These are phyloP conservation scores for Cucurbita pepo DNA, from an alignment of 306 rosid genomes.

Conservation along the genomic window DNA sequence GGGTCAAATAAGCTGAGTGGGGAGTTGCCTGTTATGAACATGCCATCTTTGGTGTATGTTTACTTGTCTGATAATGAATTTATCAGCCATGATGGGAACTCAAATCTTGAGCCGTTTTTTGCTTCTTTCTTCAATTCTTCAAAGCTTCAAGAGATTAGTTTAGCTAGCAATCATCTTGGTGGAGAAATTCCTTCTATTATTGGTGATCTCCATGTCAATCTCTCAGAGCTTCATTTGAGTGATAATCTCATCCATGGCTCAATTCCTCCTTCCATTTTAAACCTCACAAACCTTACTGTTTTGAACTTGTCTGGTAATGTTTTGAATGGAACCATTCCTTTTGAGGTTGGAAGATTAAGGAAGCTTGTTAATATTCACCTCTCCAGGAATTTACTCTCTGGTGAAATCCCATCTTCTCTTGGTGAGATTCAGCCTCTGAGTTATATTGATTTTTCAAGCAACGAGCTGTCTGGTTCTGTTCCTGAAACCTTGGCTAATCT, in stretches of 20 bases:
- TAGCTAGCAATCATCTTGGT: conserved; percentile 63
- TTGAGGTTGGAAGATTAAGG: conserved; percentile 28
- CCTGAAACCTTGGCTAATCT: conserved; percentile 77
- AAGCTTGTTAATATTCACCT: conserved; percentile 52
- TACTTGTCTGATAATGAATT: conserved; percentile 59
- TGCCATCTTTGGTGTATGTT: conserved; percentile 46
- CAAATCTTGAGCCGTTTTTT: conserved; percentile 71
- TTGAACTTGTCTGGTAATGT: conserved; percentile 67
- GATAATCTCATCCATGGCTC: conserved; percentile 50
- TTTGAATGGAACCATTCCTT: conserved; percentile 69
- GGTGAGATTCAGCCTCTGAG: conserved; percentile 58
- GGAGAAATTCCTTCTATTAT: conserved; percentile 60
- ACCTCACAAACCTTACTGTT: conserved; percentile 56
- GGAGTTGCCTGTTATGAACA: conserved; percentile 40
- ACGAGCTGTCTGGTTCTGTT: conserved; percentile 67
- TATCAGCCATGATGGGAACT: conserved; percentile 67
- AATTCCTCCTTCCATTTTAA: conserved; percentile 61
- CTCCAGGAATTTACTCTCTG: conserved; percentile 65
- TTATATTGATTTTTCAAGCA: conserved; percentile 63
- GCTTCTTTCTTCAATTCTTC: conserved; percentile 45
- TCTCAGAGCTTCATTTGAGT: conserved; percentile 50
- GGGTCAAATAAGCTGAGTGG: conserved; percentile 58
- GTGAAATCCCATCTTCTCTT: conserved; percentile 59
- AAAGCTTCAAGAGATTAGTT: conserved; percentile 49
- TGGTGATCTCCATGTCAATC: conserved; percentile 58